A percentile compares a stretch with the other conserved stretches of the same genome.
These are phyloP conservation scores for Cytidiella melzeri DNA, from an alignment of 768 basidiomycete species.

Conservation along the genomic window DNA sequence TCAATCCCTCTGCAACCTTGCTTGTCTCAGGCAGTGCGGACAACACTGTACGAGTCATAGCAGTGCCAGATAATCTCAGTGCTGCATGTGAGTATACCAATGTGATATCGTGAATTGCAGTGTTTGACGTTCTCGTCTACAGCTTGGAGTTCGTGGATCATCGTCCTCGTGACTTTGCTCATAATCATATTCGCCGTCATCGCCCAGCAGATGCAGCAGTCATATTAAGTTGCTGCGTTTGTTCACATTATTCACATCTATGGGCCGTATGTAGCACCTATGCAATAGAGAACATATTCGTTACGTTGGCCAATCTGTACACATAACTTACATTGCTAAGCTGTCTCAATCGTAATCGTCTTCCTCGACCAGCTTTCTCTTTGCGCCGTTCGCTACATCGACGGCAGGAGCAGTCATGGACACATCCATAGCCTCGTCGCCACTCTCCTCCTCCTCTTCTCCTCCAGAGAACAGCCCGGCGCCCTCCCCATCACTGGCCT, in stretches of 20 bases:
- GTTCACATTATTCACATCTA: too few relatives aligned
- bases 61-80: slow-evolving; percentile 53
- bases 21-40: slow-evolving; percentile 90
- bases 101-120: background rate
- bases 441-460: slow-evolving; percentile 62
- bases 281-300: too few relatives aligned
- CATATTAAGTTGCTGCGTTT: background rate
- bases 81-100: slow-evolving; percentile 42
- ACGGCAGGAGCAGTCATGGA: slow-evolving; percentile 30
- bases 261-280: too few relatives aligned
- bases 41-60: slow-evolving; percentile 75
- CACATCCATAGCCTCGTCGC: slow-evolving; percentile 71
- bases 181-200: slow-evolving; percentile 27
- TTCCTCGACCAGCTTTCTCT: slow-evolving; percentile 78
- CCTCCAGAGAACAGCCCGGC: slow-evolving; percentile 75
- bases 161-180: slow-evolving; percentile 23
- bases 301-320: too few relatives aligned
- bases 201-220: slow-evolving; percentile 19
- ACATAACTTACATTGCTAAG: background rate
- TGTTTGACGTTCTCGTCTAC: background rate
- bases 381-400: slow-evolving; percentile 46
- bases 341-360: slow-evolving; percentile 70
- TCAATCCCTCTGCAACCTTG: slow-evolving; percentile 77
- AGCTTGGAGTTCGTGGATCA: slow-evolving; percentile 27
- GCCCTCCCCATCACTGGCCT: slow-evolving; percentile 72